Evolutionary conservation across 2,329 filamentous ascomycete species (phyloP), one percentile per base, ranked within the genome.

Genomic region (Sarocladiaceae sp.): DNA sequence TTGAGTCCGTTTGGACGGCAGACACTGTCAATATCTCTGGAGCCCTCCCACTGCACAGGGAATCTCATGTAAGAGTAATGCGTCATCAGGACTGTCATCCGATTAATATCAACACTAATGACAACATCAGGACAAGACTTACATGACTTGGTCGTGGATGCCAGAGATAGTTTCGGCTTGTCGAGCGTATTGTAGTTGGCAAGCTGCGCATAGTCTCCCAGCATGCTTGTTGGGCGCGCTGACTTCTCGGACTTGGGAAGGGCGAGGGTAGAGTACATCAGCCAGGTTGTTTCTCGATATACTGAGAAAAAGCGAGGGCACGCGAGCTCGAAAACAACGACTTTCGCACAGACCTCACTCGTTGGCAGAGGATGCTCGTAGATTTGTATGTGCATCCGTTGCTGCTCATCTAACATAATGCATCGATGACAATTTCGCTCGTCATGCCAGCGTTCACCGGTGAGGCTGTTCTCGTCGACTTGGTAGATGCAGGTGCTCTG

Each of bases 1-100:
- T 55, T 61, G 9, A 78, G 48, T 1, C 67, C 73, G 41, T 71
- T 72, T 0, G 66, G 65, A 2, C 70, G 59, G 43, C 68, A 67
- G 37, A 41, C 21, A 7, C 33, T 19, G n/a, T 35, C 33, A 7
- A 13, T 48, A 33, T 54, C 48, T 19, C 44, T 47, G 7, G 50
- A 53, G 19, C 50, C 52, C 19, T 59, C 50, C 58, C 57, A 60
- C 11, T 58, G 53, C 2, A 59, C 50, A 1, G 58, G 58, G 12
- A 60, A 59, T 7, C 34, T 39, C 7, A 60, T 37, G 0, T 40
- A 41, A 1, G 52, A 43, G 32, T 59, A 60, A 43, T 60, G 58
- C 2, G 58, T 60, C 3, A 24, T 48, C 7, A 56, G 44, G 16
- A 60, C 58, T 58, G 15, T 24, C 18, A 24, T 26, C 11, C 13